These are phyloP conservation scores for Schizothecium vesticola DNA, from an alignment of 495 filamentous ascomycete species.

Conservation along the genomic window DNA sequence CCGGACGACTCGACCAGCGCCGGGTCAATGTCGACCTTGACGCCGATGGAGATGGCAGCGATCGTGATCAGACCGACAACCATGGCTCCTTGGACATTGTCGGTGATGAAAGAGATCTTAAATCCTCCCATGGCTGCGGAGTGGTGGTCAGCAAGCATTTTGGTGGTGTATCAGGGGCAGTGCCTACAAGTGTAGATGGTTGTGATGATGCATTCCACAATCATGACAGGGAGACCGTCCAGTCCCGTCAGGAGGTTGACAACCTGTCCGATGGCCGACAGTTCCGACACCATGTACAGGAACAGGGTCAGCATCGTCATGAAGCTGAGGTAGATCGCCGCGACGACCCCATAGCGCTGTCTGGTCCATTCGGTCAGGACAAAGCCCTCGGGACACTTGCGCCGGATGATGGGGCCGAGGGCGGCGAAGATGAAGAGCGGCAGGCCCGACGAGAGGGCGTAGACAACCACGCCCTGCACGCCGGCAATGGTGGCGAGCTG, in stretches of 20 bases:
- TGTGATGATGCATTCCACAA: constrained; percentile 66
- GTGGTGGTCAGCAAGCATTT: constrained; percentile 10
- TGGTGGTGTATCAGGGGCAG: not conserved
- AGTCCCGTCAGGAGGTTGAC: constrained; percentile 65
- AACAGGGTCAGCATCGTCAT: constrained; percentile 72
- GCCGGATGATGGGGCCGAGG: constrained; percentile 65
- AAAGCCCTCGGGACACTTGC: constrained; percentile 70
- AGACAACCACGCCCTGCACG: constrained; percentile 66
- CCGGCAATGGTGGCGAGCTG: constrained; percentile 74
- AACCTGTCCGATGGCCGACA: constrained; percentile 69
- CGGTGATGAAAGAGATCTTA: constrained; percentile 70
- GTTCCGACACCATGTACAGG: constrained; percentile 75
- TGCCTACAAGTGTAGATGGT: constrained; percentile 70
- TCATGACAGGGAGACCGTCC: constrained; percentile 64
- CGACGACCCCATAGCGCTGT: constrained; percentile 60
- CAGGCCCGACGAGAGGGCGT: constrained; percentile 60
- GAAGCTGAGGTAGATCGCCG: constrained; percentile 63
- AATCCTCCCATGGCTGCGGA: constrained; percentile 64
- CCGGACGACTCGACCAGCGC: constrained; percentile 57
- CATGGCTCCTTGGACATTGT: constrained; percentile 72
- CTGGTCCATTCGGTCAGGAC: constrained; percentile 76
- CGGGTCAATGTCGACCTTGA: constrained; percentile 63
- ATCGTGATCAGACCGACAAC: constrained; percentile 63
- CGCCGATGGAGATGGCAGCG: constrained; percentile 65
- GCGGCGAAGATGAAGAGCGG: constrained; percentile 64